These are phyloP conservation scores for Suillus cothurnatus DNA, from an alignment of 768 basidiomycete species.

Conservation along the genomic window DNA sequence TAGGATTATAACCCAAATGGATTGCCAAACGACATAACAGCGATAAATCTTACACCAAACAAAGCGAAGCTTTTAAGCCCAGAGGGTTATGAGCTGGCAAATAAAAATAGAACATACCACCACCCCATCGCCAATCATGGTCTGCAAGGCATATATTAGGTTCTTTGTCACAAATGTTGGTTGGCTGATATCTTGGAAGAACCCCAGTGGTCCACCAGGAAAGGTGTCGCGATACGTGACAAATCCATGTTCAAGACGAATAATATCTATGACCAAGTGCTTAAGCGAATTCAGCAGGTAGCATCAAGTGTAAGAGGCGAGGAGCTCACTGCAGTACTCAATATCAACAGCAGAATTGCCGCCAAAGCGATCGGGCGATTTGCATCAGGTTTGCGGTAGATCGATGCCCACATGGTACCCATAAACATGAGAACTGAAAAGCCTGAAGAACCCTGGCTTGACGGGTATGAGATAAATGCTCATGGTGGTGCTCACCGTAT, in stretches of 20 bases:
- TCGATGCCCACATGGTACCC: slow-evolving; percentile 21
- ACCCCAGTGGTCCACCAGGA: slow-evolving; percentile 27
- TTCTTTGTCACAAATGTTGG: slow-evolving; percentile 29
- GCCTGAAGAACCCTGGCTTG: slow-evolving; percentile 16
- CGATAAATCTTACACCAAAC: slow-evolving; percentile 16
- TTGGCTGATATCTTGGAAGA: slow-evolving; percentile 24
- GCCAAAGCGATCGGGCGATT: slow-evolving; percentile 18
- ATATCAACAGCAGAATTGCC: slow-evolving; percentile 20
- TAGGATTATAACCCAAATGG: slow-evolving; percentile 13
- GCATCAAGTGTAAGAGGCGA: background rate
- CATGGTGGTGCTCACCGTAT: slow-evolving; percentile 20
- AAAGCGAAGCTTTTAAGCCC: background rate
- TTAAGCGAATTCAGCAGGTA: background rate
- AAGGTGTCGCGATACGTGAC: slow-evolving; percentile 20
- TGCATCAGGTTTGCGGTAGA: slow-evolving; percentile 5
- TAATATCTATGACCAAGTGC: slow-evolving; percentile 20
- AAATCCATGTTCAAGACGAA: slow-evolving; percentile 24
- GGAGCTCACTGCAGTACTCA: slow-evolving; percentile 24
- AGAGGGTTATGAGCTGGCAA: background rate
- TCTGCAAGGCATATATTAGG: slow-evolving; percentile 19
- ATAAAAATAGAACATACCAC: slow-evolving; percentile 9
- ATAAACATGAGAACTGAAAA: slow-evolving; percentile 34
- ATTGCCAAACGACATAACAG: slow-evolving; percentile 20
- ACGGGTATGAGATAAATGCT: background rate
- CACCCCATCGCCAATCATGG: slow-evolving; percentile 13